Conservation (phyloP, 2,329 filamentous ascomycete species). For the Aspergillus nomiae region DNA sequence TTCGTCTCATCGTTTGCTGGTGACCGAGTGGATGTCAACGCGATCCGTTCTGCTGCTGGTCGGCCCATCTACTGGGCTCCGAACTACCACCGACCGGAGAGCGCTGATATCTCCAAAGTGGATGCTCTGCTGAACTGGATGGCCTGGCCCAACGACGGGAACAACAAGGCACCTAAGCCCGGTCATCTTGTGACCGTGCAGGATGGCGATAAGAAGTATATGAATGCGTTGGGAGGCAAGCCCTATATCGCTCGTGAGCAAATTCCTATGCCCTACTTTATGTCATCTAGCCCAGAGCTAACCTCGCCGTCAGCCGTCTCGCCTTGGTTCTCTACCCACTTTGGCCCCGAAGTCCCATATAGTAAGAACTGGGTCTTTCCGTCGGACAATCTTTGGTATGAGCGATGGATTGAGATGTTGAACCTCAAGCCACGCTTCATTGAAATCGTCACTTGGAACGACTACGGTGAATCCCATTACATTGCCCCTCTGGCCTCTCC, state of each 20-base stretch:
- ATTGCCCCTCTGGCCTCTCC: slow-evolving; percentile 47
- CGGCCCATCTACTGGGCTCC: slow-evolving; percentile 52
- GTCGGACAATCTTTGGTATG: slow-evolving; percentile 47
- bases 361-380: slow-evolving; percentile 57
- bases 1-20: slow-evolving; percentile 59
- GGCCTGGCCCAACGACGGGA: slow-evolving; percentile 44
- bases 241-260: slow-evolving; percentile 52
- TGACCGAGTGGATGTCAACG: slow-evolving; percentile 48
- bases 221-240: slow-evolving; percentile 39
- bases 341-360: slow-evolving; percentile 47
- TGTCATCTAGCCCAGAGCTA: not conserved
- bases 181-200: slow-evolving; percentile 45
- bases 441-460: slow-evolving; percentile 52
- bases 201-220: slow-evolving; percentile 38
- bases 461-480: slow-evolving; percentile 60
- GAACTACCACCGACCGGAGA: slow-evolving; percentile 50
- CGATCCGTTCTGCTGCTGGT: slow-evolving; percentile 46
- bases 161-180: slow-evolving; percentile 52
- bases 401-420: slow-evolving; percentile 47
- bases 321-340: slow-evolving; percentile 57
- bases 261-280: not conserved
- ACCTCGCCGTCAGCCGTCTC: slow-evolving; percentile 35
- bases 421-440: slow-evolving; percentile 50
- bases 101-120: slow-evolving; percentile 30
- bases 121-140: slow-evolving; percentile 42